Base-by-base conservation (phyloP, 257 asterid genomes). In the Leptodermis oblonga region DNA sequence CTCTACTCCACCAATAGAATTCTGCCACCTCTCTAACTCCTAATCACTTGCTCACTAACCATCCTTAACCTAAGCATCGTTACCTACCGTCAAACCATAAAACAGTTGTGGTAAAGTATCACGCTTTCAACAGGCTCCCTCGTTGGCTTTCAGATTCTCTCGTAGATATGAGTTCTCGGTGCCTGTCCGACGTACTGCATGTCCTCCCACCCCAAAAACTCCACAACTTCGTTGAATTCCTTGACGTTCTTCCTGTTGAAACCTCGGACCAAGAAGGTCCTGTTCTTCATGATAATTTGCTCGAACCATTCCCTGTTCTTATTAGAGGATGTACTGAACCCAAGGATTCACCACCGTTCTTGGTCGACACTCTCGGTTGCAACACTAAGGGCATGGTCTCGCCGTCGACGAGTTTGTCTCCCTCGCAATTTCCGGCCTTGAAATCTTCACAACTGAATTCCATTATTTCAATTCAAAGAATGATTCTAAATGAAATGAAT, bases 161-260 rank as follows among this genome's bases (percentile, higher is more conserved):
- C 85, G 73, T 87, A 60, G 22, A 87, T 76, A 74, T 87, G 91
- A 0, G 95, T 85, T 31, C 91, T 73, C 0, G 95, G 95, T 0
- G 91, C 95, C 26, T 91, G 95, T 15, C 95, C 95, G 61, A 85
- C 95, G 43, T 87, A 87, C 26, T 89, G 82, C 39, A 87, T 83
- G 61, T 87, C 84, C 7, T 87, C 95, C 95, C 92, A 85, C 2
- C 86, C 92, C 18, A 62, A 77, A 18, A 64, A 70, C 71, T 87
- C 92, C 5, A 87, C 76, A 22, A 87, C 74, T 62, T 87, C 95
- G 42, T 87, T 87, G 79, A 87, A 87, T 49, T 83, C 81, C 48
- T 64, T 81, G 1, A 86, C 89, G 34, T 74, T 74, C 37, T 77
- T 65, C 0, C 85, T 84, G 28, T 80, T 84, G 42, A 83, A 87